Evolutionary conservation across 2,329 filamentous ascomycete genomes (phyloP).

Genomic region (Trichoderma endophyticum): DNA sequence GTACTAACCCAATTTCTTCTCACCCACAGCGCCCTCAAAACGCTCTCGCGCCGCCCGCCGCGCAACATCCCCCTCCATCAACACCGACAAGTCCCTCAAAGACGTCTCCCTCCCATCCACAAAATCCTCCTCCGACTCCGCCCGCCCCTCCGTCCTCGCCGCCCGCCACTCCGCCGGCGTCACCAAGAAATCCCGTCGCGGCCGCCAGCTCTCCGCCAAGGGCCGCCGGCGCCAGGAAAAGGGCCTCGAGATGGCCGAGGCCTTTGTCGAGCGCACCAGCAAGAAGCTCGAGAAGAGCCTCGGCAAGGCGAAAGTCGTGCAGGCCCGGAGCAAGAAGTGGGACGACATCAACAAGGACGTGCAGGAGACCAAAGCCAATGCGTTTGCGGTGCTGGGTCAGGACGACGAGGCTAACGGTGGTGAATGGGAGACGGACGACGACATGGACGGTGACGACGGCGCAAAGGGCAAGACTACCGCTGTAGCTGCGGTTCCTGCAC

Average conservation of each 20-base stretch:
- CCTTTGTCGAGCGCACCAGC: slow-evolving; percentile 56
- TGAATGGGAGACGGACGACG: slow-evolving; percentile 34
- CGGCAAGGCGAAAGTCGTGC: slow-evolving; percentile 44
- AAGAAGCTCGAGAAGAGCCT: slow-evolving; percentile 56
- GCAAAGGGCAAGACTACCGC: background rate
- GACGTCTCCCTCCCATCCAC: slow-evolving; percentile 48
- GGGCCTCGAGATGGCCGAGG: slow-evolving; percentile 57
- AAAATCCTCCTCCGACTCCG: slow-evolving; percentile 30
- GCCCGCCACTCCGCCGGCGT: slow-evolving; percentile 66
- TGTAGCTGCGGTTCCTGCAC: background rate
- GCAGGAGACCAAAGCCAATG: slow-evolving; percentile 25
- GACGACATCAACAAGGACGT: slow-evolving; percentile 53
- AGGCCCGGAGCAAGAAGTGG: slow-evolving; percentile 53
- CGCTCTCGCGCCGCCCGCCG: slow-evolving; percentile 74
- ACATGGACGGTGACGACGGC: slow-evolving; percentile 30
- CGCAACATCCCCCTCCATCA: slow-evolving; percentile 65
- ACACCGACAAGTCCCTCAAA: slow-evolving; percentile 70
- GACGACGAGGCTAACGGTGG: slow-evolving; percentile 25
- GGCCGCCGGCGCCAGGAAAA: slow-evolving; percentile 56
- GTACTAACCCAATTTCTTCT: background rate
- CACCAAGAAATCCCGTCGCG: slow-evolving; percentile 60
- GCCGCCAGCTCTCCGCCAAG: slow-evolving; percentile 53
- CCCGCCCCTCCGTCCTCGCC: slow-evolving; percentile 65
- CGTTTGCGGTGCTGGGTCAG: slow-evolving; percentile 23
- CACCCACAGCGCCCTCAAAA: slow-evolving; percentile 53